These are phyloP conservation scores for Populus ilicifolia DNA, from an alignment of 345 rosid species.

Conservation along the genomic window DNA sequence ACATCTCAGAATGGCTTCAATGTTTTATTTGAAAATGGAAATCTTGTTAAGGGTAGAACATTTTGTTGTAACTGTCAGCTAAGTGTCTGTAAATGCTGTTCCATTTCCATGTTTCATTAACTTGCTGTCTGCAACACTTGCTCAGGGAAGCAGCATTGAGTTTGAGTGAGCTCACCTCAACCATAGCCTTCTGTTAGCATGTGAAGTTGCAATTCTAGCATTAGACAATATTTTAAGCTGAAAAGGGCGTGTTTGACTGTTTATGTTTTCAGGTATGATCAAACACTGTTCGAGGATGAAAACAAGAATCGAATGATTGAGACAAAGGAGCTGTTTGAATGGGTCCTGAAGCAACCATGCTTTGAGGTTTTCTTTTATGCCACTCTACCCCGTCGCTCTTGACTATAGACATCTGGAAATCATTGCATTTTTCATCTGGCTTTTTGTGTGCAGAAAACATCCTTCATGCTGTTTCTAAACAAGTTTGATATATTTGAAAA, in stretches of 20 bases:
- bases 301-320: conserved; percentile 89
- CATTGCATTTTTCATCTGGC: neutral
- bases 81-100: neutral
- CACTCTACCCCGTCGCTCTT: neutral
- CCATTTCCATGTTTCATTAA: neutral
- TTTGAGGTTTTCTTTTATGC: conserved; percentile 57
- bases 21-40: neutral
- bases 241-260: neutral
- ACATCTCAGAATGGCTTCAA: neutral
- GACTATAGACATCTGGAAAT: neutral
- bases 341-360: conserved; percentile 98
- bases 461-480: conserved; percentile 94
- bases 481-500: conserved; percentile 96
- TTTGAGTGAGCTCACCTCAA: neutral
- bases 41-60: neutral
- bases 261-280: conserved; percentile 70
- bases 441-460: conserved; percentile 73
- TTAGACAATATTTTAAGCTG: neutral
- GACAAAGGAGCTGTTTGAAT: conserved; percentile 86
- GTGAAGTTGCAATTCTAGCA: neutral
- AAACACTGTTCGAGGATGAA: conserved; percentile 88
- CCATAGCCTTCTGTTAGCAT: neutral
- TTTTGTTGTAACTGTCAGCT: neutral
- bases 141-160: neutral
- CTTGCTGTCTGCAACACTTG: neutral